Evolutionary conservation across 129 eudicot genomes (phyloP), one percentile per base, ranked within the genome.

Genomic region (Chrysanthemum makinoi): DNA sequence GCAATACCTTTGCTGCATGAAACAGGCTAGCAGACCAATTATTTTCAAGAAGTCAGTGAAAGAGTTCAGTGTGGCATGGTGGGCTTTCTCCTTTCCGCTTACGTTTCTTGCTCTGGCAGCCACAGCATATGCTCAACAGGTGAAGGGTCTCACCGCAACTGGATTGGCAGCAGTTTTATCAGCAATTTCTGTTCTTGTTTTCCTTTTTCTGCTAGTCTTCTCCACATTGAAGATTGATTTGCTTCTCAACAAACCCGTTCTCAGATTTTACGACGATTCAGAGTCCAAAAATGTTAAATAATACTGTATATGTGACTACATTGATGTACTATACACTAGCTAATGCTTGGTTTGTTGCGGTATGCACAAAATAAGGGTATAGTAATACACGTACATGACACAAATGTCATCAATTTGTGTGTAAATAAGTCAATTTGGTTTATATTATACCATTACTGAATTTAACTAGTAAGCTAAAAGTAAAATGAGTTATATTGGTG

Each of bases 71-170:
- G 70, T 87, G 50, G 83, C 87, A n/a, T 90, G 95, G 97, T 90
- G 97, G 97, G 95, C 97, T 51, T 90, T 81, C 80, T 87, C 95
- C 5, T 90, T 79, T 54, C 91, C 95, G 10, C 49, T 83, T 17
- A 85, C 86, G 12, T 81, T 83, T 74, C 84, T 90, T 22, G 95
- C 95, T 13, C 76, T 91, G 14, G 91, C 97, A 1, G 78, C 95
- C 4, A 82, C 91, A 16, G 83, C 81, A 47, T 91, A 91, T 30
- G 84, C 95, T 52, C 74, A 83, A 4, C 76, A 87, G 22, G 91
- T 87, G 74, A 70, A 83, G 56, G 69, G 79, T 69, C 16, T 59
- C 11, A 65, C 57, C 50, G 83, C 91, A 15, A 65, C 75, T 13
- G 83, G 72, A 30, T 49, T 90, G 54, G 83, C 85, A 63, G 78